A percentile compares a stretch with the other conserved stretches of the same genome.
phyloP scores from a whole-genome alignment of 2,329 filamentous ascomycete species.

The Lanzia echinophila region DNA sequence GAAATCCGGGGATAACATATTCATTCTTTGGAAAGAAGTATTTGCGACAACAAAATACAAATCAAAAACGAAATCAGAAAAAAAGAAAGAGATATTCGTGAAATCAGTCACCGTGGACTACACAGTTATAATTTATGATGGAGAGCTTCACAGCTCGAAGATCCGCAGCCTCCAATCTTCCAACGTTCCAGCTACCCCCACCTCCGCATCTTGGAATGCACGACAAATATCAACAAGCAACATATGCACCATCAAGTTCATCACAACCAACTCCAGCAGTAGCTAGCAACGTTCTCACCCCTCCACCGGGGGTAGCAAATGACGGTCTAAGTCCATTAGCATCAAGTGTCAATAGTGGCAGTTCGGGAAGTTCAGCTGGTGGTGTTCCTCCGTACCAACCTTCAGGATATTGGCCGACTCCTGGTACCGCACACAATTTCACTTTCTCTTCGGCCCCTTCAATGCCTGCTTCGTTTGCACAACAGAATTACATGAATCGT shows the following conservation, averaged over 20 bases:
- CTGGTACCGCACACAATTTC: conserved; percentile 38
- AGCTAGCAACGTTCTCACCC: conserved; percentile 37
- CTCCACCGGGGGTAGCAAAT: conserved; percentile 41
- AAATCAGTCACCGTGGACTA: conserved; percentile 20
- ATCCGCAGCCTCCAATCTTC: conserved; percentile 61
- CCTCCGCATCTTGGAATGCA: conserved; percentile 45
- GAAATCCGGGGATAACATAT: too few species aligned
- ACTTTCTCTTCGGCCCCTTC: conserved; percentile 47
- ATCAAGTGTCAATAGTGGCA: conserved; percentile 54
- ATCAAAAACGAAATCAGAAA: not conserved
- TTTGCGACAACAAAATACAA: not conserved
- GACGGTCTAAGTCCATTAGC: conserved; percentile 58
- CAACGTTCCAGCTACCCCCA: conserved; percentile 62
- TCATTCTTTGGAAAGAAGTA: not conserved
- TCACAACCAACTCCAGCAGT: conserved; percentile 33
- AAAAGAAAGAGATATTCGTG: not conserved
- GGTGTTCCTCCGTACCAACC: conserved; percentile 50
- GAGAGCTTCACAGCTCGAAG: conserved; percentile 65
- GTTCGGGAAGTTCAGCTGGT: conserved; percentile 51
- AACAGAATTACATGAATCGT: conserved; percentile 37
- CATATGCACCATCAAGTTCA: conserved; percentile 32
- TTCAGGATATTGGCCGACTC: conserved; percentile 54
- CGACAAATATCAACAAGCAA: conserved; percentile 30
- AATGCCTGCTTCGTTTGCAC: conserved; percentile 27
- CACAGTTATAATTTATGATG: conserved; percentile 36